Percentiles rank a stretch among this genome's conserved stretches.
Evolutionary conservation across 495 filamentous ascomycete genomes (phyloP).

Genomic region (Cudoniella acicularis): DNA sequence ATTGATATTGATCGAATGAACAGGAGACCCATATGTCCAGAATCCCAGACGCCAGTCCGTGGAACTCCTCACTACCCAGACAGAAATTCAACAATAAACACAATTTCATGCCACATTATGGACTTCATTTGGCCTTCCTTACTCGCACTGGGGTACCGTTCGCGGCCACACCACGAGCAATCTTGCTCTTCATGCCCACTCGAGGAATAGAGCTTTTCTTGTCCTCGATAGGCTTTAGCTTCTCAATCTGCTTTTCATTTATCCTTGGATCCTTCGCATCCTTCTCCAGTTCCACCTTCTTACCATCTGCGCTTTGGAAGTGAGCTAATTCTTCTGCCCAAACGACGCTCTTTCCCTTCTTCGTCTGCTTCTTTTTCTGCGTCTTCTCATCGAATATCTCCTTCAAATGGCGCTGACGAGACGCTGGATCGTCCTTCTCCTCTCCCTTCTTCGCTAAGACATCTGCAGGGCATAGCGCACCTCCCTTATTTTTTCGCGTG

Average conservation of each 20-base stretch:
- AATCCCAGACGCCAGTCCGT: background rate
- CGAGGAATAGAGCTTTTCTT: conserved; percentile 22
- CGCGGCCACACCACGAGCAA: conserved; percentile 21
- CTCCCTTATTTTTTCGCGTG: conserved; percentile 54
- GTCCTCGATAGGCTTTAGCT: conserved; percentile 4
- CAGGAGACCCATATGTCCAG: background rate
- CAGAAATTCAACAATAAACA: background rate
- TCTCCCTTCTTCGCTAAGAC: conserved; percentile 31
- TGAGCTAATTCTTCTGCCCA: conserved; percentile 28
- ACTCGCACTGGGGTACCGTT: conserved; percentile 28
- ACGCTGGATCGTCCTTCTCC: conserved; percentile 24
- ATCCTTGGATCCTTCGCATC: background rate
- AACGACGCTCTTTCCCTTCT: conserved; percentile 20
- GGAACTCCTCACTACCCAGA: background rate
- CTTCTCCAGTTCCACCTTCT: conserved; percentile 5
- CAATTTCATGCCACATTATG: conserved; percentile 1
- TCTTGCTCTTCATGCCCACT: conserved; percentile 26
- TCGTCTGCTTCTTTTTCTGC: conserved; percentile 6
- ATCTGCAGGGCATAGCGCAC: conserved; percentile 27
- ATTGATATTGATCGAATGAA: too few species aligned
- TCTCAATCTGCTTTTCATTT: background rate
- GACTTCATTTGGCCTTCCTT: conserved; percentile 13
- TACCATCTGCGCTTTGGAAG: conserved; percentile 14
- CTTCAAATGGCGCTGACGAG: conserved; percentile 16
- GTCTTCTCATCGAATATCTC: conserved; percentile 24